Base-by-base conservation (phyloP, 495 filamentous ascomycete species). In the Penicillium daleae region DNA sequence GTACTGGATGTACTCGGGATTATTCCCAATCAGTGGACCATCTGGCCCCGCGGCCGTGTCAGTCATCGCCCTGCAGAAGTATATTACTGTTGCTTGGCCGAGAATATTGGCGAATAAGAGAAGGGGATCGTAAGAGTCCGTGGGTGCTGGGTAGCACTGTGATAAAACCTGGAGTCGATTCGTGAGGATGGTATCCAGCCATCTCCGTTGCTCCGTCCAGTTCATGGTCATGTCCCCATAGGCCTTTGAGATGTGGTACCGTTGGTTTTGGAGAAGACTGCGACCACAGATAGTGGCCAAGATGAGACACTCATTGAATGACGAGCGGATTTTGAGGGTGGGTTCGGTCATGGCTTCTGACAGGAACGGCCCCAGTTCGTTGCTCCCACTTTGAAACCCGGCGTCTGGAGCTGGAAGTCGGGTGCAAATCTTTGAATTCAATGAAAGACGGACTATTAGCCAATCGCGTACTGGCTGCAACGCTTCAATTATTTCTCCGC, bases 261-360 rank as follows among this genome's bases (percentile, higher is more conserved):
- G 69, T 12, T 81, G 81, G 48, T 64, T 65, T 29, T 83, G 82
- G 3, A 78, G 75, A 13, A 82, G 64, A 17, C 69, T 74, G 31
- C 80, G 77, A 7, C 82, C 82, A 66, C 75, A 78, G 7, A 85
- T 74, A 5, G 79, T 83, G 32, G 73, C 74, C 4, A 82, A 57
- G 53, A 84, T 73, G 29, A 79, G 75, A 61, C 79, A 81, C 63
- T 84, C 82, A 19, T 78, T 76, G 31, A 85, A 73, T 3, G 79
- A 71, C 0, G 82, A 83, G 12, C 72, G 66, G 0, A 75, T 37
- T 21, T 63, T 72, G 51, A 76, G 69, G 33, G 56, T 57, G 21
- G 51, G 37, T 6, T 64, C 56, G 1, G 68, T 66, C 33, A 85
- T 77, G 10, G 75, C 73, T 52, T 85, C 80, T 7, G 78, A 76